These are phyloP conservation scores for Dipteronia sinensis DNA, from an alignment of 345 rosid species.

Conservation along the genomic window DNA sequence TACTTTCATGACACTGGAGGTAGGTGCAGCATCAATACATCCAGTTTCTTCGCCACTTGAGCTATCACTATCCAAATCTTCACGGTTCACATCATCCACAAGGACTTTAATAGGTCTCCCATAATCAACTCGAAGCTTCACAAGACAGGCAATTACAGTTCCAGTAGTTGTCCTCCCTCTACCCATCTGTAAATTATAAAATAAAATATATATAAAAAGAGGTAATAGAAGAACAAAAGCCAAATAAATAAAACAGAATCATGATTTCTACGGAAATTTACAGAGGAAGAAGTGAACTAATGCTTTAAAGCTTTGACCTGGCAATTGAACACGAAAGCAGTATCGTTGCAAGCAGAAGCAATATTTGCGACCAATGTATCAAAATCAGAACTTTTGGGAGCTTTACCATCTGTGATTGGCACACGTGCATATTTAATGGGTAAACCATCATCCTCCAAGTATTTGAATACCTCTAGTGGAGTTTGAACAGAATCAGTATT, in stretches of 20 bases:
- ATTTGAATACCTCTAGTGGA: conserved; percentile 86
- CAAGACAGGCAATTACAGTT: conserved; percentile 96
- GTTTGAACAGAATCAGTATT: conserved; percentile 76
- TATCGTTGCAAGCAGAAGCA: conserved; percentile 86
- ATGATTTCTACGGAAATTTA: conserved; percentile 7
- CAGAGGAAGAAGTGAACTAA: conserved; percentile 10
- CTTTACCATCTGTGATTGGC: conserved; percentile 98
- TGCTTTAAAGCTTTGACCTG: conserved; percentile 54
- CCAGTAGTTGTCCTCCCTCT: conserved; percentile 99
- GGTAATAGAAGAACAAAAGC: background rate
- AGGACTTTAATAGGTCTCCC: conserved; percentile 86
- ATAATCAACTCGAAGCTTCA: conserved; percentile 79
- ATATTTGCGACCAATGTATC: conserved; percentile 77
- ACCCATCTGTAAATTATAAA: conserved; percentile 73
- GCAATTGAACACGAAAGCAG: conserved; percentile 96
- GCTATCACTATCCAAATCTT: conserved; percentile 71
- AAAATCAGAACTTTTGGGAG: conserved; percentile 93
- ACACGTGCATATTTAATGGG: conserved; percentile 89
- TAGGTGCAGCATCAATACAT: conserved; percentile 41
- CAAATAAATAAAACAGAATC: conserved; percentile 7
- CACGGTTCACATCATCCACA: conserved; percentile 52
- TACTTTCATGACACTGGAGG: conserved; percentile 34
- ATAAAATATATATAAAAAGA: conserved; percentile 11
- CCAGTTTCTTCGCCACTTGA: conserved; percentile 92
- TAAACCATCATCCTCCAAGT: conserved; percentile 85